Base-by-base conservation (phyloP, 345 rosid genomes). In the Kernera saxatilis region DNA sequence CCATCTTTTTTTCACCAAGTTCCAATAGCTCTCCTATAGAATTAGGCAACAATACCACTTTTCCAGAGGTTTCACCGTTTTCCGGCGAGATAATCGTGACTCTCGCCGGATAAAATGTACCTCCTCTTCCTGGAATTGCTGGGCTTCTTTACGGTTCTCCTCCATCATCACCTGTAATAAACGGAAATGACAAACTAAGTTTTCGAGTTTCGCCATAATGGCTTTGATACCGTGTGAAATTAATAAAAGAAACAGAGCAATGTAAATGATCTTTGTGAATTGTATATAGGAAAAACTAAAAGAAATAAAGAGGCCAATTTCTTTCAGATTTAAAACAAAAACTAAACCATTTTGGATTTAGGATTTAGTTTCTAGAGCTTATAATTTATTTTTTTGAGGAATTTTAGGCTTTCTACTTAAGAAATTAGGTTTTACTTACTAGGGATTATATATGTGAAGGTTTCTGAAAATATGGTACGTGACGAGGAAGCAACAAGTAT, bases 31-130 rank as follows among this genome's bases (percentile, higher is more conserved):
- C 97, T 52, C 85, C 66, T 7, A 91, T 53, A 8, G 89, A 75
- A n/a, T 39, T 77, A 1, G 98, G 98, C 33, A 93, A 70, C 12
- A 64, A 32, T 69, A 87, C 74, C 37, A 90, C 69, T 81, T 88
- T 90, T 5, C 85, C 75, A 3, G 74, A 43, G 6, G 57, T 67
- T 61, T 76, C 81, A 51, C 83, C 77, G 50, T 53, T 82, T 61
- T 84, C 87, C 4, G 64, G 79, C 72, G 93, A 87, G 56, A 84
- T 87, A 22, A 90, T 76, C 1, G 74, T 84, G 64, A 90, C 88
- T 76, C 98, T 82, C 3, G 79, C 55, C 0, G 75, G 80, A 74
- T 61, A 57, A 30, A 57, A 21, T 25, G 21, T 40, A 26, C 77
- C 35, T 14, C 77, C 71, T 26, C 73, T 43, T 18, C 14, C 15